Evolutionary conservation across 148 eudicot species (phyloP).

Genomic region (Rhododendron ovatum): DNA sequence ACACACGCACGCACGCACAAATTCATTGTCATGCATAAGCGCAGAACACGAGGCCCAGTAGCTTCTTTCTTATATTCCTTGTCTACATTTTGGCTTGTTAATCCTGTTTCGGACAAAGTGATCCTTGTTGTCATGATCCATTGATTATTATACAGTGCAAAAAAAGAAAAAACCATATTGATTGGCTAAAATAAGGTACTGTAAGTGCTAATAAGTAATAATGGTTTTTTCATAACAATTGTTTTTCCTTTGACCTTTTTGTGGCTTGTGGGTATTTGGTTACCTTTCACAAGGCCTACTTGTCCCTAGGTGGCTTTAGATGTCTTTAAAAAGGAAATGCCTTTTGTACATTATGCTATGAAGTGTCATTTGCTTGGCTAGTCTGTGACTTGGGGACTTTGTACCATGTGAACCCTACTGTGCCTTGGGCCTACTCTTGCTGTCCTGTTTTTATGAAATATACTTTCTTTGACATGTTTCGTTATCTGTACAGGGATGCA

Average conservation of each 20-base stretch:
- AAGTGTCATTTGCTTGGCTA: background rate
- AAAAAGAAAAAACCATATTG: background rate
- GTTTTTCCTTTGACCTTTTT: background rate
- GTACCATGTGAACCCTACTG: background rate
- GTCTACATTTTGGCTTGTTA: background rate
- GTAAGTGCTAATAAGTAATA: background rate
- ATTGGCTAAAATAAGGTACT: background rate
- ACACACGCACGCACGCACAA: background rate
- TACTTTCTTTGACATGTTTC: background rate
- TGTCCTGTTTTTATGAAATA: background rate
- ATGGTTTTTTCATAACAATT: background rate
- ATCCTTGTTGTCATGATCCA: background rate
- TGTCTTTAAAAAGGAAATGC: background rate
- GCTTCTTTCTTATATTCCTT: background rate
- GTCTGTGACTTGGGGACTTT: background rate
- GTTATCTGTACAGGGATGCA: slow-evolving; percentile 64
- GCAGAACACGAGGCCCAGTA: background rate
- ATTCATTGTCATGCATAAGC: background rate
- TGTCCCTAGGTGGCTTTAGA: background rate
- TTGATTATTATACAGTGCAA: background rate
- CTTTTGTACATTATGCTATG: background rate
- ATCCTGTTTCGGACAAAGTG: background rate
- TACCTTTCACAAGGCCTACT: background rate
- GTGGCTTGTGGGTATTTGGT: background rate
- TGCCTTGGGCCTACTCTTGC: background rate